Base-by-base conservation (phyloP, 2,329 filamentous ascomycete genomes). In the Podosphaera xanthii region DNA sequence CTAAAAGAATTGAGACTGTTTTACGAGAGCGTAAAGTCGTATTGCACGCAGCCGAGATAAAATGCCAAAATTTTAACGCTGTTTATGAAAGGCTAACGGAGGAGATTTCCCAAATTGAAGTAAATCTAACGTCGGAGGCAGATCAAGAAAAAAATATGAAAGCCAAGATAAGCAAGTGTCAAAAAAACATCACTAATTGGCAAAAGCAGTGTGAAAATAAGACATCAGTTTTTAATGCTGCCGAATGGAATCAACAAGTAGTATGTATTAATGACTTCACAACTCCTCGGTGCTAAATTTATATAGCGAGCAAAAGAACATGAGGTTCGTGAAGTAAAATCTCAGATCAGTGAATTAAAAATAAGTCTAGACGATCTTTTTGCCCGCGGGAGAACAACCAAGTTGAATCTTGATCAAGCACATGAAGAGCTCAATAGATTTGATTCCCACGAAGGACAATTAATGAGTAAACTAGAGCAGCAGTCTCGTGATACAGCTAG, bases 381-480 rank as follows among this genome's bases (percentile, higher is more conserved):
- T 56, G 65, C 65, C 22, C 70, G 70, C 60, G 77, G 74, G 22
- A 69, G 60, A 46, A 69, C 71, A 8, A 70, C 78, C 30, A 72
- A 69, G 50, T 63, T 67, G 0, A 70, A 74, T 5, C 69, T 71
- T 2, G 64, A 66, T 2, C 68, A 72, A 35, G 67, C 76, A 0
- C 62, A 79, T 63, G 64, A 66, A 2, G 77, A 82, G 14, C 69
- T 87, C 31, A 69, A 74, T 33, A 77, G 73, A 22, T 75, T 95
- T 12, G 77, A 87, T 57, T 91, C 87, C 0, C 80, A 86, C 64
- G 76, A 82, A 61, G 90, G 89, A 4, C 84, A 86, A 66, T 83
- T 87, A 64, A 74, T 85, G 59, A 79, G 72, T 56, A 80, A 84
- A 63, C 76, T 98, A 59, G 75, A 74, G 58, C 75, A 68, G 4